phyloP scores from a whole-genome alignment of 306 rosid genomes.

The Quercus ilex region DNA sequence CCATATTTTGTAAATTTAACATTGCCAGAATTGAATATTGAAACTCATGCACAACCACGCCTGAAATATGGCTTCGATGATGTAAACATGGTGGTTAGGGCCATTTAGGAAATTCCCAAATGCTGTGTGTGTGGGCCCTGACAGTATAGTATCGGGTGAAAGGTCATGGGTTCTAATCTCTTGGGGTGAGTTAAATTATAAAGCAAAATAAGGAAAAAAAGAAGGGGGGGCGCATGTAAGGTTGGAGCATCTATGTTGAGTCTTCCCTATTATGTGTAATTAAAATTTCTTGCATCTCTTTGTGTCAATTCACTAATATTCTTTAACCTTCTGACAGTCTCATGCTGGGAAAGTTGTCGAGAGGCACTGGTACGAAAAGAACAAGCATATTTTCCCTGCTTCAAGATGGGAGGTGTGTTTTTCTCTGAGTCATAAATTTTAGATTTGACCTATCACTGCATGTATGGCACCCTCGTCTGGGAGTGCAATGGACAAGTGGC shows the following conservation, averaged over 20 bases:
- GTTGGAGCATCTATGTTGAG: too few species aligned
- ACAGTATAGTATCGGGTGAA: too few species aligned
- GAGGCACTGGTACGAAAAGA: conserved; percentile 99
- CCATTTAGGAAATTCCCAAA: not conserved
- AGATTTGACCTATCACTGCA: not conserved
- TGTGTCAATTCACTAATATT: not conserved
- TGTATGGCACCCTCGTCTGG: not conserved
- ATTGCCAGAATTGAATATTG: not conserved
- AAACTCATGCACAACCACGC: not conserved
- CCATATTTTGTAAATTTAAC: not conserved
- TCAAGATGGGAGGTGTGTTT: conserved; percentile 94
- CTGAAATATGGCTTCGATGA: not conserved
- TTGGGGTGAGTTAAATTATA: too few species aligned
- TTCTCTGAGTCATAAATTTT: conserved; percentile 6
- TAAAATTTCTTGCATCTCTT: not conserved
- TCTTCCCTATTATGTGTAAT: not conserved
- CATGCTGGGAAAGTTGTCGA: conserved; percentile 98
- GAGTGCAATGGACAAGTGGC: too few species aligned
- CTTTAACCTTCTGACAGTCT: conserved; percentile 47
- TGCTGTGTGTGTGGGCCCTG: too few species aligned
- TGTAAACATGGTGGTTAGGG: not conserved
- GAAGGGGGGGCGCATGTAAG: too few species aligned
- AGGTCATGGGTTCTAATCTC: too few species aligned
- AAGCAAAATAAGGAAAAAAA: too few species aligned
- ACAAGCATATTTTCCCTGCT: conserved; percentile 98